Percentiles rank a stretch among this genome's conserved stretches.
Evolutionary conservation across 257 asterid species (phyloP).

Genomic region (Euphrasia confusa): DNA sequence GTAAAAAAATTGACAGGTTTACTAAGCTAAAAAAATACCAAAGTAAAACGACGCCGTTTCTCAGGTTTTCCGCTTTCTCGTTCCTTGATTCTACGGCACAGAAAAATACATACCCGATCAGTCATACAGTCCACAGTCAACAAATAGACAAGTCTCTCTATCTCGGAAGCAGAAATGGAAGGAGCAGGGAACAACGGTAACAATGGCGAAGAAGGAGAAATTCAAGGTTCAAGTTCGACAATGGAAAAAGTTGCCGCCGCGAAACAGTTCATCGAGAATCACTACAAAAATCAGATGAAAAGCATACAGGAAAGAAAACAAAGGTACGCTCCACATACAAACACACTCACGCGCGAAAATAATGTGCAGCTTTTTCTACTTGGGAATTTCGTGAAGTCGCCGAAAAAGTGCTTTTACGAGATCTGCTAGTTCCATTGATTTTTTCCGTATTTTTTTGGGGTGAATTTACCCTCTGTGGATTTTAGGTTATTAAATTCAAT

Average conservation of each 20-base stretch:
- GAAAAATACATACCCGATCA: background rate
- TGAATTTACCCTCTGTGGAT: slow-evolving; percentile 3
- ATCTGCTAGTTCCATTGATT: slow-evolving; percentile 28
- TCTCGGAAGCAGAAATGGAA: slow-evolving; percentile 36
- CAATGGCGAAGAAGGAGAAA: slow-evolving; percentile 45
- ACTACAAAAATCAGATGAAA: slow-evolving; percentile 86
- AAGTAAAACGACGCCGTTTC: background rate
- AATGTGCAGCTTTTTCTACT: slow-evolving; percentile 15
- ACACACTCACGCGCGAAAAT: background rate
- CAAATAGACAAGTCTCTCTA: background rate
- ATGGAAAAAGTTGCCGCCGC: slow-evolving; percentile 97
- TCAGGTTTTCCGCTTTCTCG: background rate
- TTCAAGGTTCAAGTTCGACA: slow-evolving; percentile 71
- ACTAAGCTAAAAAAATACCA: background rate
- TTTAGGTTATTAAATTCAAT: slow-evolving; percentile 19
- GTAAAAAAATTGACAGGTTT: too few relatives aligned
- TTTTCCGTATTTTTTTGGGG: background rate
- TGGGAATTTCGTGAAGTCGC: slow-evolving; percentile 16
- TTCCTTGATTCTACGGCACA: background rate
- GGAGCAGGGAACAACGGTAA: slow-evolving; percentile 26
- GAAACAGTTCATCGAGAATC: slow-evolving; percentile 86
- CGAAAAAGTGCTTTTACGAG: slow-evolving; percentile 25
- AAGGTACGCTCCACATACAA: slow-evolving; percentile 42
- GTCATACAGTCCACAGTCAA: background rate
- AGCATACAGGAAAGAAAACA: slow-evolving; percentile 79